A percentile compares a stretch with the other conserved stretches of the same genome.
Evolutionary conservation across 73 alveolate species (phyloP).

Genomic region (Paramecium bursaria): DNA sequence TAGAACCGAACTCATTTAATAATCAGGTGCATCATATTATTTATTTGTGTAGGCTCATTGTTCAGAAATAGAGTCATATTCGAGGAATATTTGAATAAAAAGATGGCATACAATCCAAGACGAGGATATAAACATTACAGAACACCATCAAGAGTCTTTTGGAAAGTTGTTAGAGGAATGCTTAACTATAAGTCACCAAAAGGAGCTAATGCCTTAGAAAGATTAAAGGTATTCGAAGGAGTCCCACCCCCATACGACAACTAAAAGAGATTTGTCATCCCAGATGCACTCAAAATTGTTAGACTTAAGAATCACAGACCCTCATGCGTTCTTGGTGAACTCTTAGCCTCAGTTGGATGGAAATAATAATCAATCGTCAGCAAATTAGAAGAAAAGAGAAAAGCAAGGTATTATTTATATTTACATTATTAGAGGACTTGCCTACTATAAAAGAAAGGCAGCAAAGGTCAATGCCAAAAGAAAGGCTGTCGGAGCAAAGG

Average conservation of each 20-base stretch:
- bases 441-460: conserved; percentile 46
- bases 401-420: conserved; percentile 56
- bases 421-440: conserved; percentile 15
- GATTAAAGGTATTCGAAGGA: conserved; percentile 96
- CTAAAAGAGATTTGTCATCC: conserved; percentile 92
- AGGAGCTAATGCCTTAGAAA: conserved; percentile 96
- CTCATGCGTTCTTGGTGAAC: conserved; percentile 88
- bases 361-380: conserved; percentile 83
- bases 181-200: conserved; percentile 97
- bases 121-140: conserved; percentile 97
- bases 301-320: conserved; percentile 87
- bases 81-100: conserved; percentile 91
- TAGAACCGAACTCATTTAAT: conserved; percentile 88
- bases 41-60: conserved; percentile 58
- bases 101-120: conserved; percentile 96
- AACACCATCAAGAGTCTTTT: conserved; percentile 96
- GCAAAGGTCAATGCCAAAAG: conserved; percentile 41
- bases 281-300: conserved; percentile 92
- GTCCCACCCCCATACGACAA: conserved; percentile 97
- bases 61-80: conserved; percentile 72
- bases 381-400: conserved; percentile 93
- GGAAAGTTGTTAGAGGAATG: conserved; percentile 93
- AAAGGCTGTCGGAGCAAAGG: conserved; percentile 62
- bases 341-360: conserved; percentile 94
- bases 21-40: conserved; percentile 71